Evolutionary conservation across 345 rosid genomes (phyloP).

Genomic region (Rhodamnia argentea): DNA sequence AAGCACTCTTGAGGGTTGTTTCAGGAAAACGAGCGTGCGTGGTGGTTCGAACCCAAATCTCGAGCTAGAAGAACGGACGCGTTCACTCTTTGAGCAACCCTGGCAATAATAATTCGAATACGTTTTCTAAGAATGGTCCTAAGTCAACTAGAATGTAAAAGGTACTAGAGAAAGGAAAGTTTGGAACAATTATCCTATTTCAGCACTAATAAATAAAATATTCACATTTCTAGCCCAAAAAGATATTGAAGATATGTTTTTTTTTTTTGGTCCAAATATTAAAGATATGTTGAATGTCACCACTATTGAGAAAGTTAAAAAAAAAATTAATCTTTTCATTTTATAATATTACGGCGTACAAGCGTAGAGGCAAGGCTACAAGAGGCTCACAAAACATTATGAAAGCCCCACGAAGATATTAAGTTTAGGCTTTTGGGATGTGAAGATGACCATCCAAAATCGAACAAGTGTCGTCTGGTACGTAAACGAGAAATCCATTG

Average conservation of each 20-base stretch:
- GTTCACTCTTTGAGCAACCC: too few species aligned
- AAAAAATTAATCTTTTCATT: too few species aligned
- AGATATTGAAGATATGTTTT: neutral
- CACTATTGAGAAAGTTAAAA: too few species aligned
- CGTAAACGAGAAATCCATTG: neutral
- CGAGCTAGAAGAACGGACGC: too few species aligned
- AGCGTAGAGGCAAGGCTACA: too few species aligned
- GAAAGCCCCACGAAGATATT: too few species aligned
- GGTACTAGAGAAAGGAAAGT: neutral
- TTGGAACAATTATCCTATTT: neutral
- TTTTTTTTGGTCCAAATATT: too few species aligned
- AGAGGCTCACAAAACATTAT: too few species aligned
- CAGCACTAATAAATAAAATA: neutral
- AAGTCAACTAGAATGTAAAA: neutral
- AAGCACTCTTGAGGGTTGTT: too few species aligned
- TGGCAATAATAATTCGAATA: too few species aligned
- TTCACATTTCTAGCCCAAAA: neutral
- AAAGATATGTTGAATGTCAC: neutral
- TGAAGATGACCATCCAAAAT: neutral
- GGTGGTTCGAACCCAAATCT: too few species aligned
- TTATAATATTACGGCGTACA: neutral
- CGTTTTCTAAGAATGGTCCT: neutral
- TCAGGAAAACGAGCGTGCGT: too few species aligned
- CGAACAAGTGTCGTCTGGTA: neutral
- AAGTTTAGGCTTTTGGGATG: neutral